Percentiles rank a stretch among this genome's conserved stretches.
phyloP scores from a whole-genome alignment of 208 protist species.

The Lotmaria passim region DNA sequence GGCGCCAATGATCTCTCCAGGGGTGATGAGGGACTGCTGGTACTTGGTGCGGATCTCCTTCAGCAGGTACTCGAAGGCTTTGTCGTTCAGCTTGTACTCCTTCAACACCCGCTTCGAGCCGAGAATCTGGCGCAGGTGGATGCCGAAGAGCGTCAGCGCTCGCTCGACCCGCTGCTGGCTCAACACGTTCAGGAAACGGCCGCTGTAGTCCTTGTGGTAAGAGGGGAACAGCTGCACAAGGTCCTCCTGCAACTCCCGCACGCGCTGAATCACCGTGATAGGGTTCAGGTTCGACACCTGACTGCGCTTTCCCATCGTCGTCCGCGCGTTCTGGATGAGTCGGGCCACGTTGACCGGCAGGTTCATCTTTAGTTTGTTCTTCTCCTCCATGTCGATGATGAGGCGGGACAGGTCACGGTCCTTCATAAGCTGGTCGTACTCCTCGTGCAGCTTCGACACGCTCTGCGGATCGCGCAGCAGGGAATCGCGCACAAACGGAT shows the following conservation, averaged over 20 bases:
- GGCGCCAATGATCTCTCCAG: constrained; percentile 98
- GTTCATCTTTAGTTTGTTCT: constrained; percentile 74
- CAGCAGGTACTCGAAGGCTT: constrained; percentile 97
- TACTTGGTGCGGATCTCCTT: constrained; percentile 97
- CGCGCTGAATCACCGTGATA: constrained; percentile 77
- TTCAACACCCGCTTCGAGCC: constrained; percentile 93
- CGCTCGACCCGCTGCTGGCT: constrained; percentile 93
- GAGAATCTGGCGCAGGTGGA: constrained; percentile 94
- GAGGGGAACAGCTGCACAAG: constrained; percentile 84
- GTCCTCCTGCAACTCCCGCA: constrained; percentile 76
- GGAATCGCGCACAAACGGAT: constrained; percentile 85
- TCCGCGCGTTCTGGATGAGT: constrained; percentile 97
- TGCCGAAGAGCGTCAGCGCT: constrained; percentile 95
- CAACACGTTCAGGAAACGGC: constrained; percentile 83
- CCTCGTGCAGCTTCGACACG: constrained; percentile 80
- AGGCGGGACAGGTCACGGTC: constrained; percentile 83
- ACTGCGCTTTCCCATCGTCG: constrained; percentile 89
- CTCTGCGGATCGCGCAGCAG: constrained; percentile 78
- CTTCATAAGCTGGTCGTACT: constrained; percentile 89
- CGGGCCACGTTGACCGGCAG: constrained; percentile 95
- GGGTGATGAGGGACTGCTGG: constrained; percentile 90
- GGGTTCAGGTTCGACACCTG: constrained; percentile 94
- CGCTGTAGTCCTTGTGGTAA: constrained; percentile 67
- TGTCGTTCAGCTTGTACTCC: constrained; percentile 93
- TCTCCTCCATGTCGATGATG: constrained; percentile 70